Base-by-base conservation (phyloP, 305 asterid species). In the Fraxinus platypoda region DNA sequence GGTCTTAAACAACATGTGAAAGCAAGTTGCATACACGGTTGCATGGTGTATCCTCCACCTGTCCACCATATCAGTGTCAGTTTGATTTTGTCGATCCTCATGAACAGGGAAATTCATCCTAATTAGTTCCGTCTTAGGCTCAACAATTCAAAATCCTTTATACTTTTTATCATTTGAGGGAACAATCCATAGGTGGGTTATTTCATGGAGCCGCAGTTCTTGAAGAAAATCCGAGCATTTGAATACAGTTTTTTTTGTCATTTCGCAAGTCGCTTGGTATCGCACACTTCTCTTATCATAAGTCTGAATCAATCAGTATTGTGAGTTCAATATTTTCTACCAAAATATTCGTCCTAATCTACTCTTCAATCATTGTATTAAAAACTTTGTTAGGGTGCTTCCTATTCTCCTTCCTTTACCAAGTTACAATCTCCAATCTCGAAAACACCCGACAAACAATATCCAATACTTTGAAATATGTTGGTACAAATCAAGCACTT, bases 331-430 rank as follows among this genome's bases (percentile, higher is more conserved):
- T 12, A 46, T 46, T 46, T 46, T 12, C 54, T 46, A 12, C 19
- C 54, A 12, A 54, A 54, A 54, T 54, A 54, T 54, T 54, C 15
- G 25, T 54, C 66, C 25, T 15, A 54, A 54, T 54, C 64, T 54
- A 54, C 64, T 54, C 54, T 43, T 3, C 19, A 41, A 2, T 59
- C 12, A n/a, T 59, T 19, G 70, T 17, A n/a, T 19, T 5, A 57
- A 19, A 19, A 6, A 71, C 11, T 71, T n/a, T 43, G 23, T 52
- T 70, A 71, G 74, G 83, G 64, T 72, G 79, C 43, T 81, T 81
- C 83, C 79, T 11, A 70, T 35, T 81, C 83, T 23, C 64, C 64
- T 81, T 81, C 83, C 74, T 9, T 6, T 23, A 80, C 72, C 73
- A 8, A 23, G 33, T 17, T 12, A 62, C 21, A 13, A 26, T 79